Conservation (phyloP, 2,329 filamentous ascomycete genomes). For the Cytospora piceae region DNA sequence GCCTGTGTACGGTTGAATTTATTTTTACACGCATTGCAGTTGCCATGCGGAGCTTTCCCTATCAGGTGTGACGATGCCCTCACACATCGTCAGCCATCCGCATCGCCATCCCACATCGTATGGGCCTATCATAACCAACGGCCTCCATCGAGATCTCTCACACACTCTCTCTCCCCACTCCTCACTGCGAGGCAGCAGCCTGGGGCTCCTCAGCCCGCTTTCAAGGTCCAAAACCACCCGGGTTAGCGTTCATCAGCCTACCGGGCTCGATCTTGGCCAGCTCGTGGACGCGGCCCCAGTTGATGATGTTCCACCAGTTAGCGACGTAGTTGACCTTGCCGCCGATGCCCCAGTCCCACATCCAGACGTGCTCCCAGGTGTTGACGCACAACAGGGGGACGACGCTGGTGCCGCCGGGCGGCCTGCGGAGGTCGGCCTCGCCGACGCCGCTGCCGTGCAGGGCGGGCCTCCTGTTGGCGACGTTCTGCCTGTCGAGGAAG, state of each 20-base stretch:
- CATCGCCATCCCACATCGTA: not conserved
- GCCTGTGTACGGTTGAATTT: not conserved
- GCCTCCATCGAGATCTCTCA: not conserved
- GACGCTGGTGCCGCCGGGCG: slow-evolving; percentile 69
- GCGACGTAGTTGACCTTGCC: slow-evolving; percentile 79
- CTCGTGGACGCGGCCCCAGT: slow-evolving; percentile 76
- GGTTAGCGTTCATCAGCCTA: slow-evolving; percentile 14
- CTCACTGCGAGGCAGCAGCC: not conserved
- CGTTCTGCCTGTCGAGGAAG: slow-evolving; percentile 46
- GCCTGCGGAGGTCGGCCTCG: slow-evolving; percentile 34
- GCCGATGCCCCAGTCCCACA: slow-evolving; percentile 75
- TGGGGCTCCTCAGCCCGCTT: not conserved
- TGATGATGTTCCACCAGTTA: slow-evolving; percentile 84
- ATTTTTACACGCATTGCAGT: slow-evolving; percentile 2
- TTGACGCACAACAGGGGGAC: slow-evolving; percentile 86
- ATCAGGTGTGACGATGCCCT: not conserved
- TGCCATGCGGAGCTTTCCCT: not conserved
- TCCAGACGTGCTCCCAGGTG: slow-evolving; percentile 94
- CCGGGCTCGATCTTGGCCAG: slow-evolving; percentile 38
- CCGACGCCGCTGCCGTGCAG: slow-evolving; percentile 26
- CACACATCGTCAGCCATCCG: not conserved
- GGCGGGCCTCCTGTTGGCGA: slow-evolving; percentile 41
- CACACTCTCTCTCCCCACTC: not conserved
- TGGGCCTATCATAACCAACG: not conserved
- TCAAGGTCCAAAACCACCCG: not conserved